phyloP scores from a whole-genome alignment of 2,329 filamentous ascomycete species.

The Corynespora cassiicola region DNA sequence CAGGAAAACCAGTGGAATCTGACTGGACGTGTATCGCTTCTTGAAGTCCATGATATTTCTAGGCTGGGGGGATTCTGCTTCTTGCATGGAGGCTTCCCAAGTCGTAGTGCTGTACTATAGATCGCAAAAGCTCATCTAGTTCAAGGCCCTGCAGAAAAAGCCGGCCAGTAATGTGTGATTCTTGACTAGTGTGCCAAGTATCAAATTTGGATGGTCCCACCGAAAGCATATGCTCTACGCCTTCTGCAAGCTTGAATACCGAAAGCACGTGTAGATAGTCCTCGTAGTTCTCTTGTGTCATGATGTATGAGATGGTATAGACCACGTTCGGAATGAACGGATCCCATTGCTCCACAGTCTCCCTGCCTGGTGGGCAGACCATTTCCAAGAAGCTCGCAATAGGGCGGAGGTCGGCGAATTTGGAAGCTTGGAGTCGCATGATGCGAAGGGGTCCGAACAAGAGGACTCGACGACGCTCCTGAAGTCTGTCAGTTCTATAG shows the following conservation, averaged over 20 bases:
- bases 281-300: conserved; percentile 15
- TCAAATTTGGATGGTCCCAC: conserved; percentile 11
- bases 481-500: too few relatives aligned
- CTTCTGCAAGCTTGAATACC: conserved; percentile 11
- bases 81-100: too few relatives aligned
- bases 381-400: conserved; percentile 16
- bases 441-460: conserved; percentile 18
- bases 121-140: too few relatives aligned
- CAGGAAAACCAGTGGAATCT: too few relatives aligned
- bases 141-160: too few relatives aligned
- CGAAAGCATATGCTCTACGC: conserved; percentile 14
- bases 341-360: conserved; percentile 10
- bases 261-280: conserved; percentile 16
- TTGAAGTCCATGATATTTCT: too few relatives aligned
- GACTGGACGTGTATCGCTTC: too few relatives aligned
- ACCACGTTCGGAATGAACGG: conserved; percentile 14
- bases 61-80: too few relatives aligned
- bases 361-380: conserved; percentile 12
- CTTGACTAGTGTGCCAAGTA: too few relatives aligned
- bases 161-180: too few relatives aligned
- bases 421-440: conserved; percentile 5
- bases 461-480: too few relatives aligned
- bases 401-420: background rate
- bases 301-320: conserved; percentile 17
- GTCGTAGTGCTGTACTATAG: too few relatives aligned